phyloP scores from a whole-genome alignment of 148 eudicot genomes.

The Vaccinium corymbosum region DNA sequence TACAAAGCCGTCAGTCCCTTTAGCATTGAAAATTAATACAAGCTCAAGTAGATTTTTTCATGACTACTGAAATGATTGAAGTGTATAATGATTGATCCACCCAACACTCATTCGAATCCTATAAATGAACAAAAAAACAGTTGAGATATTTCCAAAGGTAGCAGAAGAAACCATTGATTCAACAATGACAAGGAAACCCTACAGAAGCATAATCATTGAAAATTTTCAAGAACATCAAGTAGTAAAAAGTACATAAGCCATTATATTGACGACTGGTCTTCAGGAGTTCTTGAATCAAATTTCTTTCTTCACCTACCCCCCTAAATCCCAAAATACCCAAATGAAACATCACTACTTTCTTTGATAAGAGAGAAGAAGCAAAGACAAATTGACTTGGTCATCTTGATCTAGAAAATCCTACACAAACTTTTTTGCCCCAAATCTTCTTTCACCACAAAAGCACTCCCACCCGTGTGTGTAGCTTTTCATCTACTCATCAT shows the following conservation, averaged over 20 bases:
- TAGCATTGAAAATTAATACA: not conserved
- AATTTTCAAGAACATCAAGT: slow-evolving; percentile 12
- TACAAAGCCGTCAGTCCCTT: no score
- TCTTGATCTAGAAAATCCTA: not conserved
- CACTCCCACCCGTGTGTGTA: not conserved
- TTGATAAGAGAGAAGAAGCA: not conserved
- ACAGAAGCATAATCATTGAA: slow-evolving; percentile 4
- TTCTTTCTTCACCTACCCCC: slow-evolving; percentile 17
- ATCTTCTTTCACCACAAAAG: not conserved
- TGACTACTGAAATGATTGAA: not conserved
- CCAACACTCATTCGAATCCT: not conserved
- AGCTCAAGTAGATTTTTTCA: not conserved
- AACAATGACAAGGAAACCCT: not conserved
- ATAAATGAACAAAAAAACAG: not conserved
- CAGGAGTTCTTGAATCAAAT: slow-evolving; percentile 9
- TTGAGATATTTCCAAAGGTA: not conserved
- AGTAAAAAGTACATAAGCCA: slow-evolving; percentile 8
- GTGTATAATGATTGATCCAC: not conserved
- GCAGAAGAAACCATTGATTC: not conserved
- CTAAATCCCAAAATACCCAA: not conserved
- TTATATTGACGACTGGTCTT: not conserved
- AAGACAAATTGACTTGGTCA: not conserved
- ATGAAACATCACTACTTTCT: not conserved
- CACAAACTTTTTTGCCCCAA: not conserved
- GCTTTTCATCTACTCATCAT: slow-evolving; percentile 24